Conservation (phyloP, 805 yeast species). For the Sugiyamaella mastotermitis region DNA sequence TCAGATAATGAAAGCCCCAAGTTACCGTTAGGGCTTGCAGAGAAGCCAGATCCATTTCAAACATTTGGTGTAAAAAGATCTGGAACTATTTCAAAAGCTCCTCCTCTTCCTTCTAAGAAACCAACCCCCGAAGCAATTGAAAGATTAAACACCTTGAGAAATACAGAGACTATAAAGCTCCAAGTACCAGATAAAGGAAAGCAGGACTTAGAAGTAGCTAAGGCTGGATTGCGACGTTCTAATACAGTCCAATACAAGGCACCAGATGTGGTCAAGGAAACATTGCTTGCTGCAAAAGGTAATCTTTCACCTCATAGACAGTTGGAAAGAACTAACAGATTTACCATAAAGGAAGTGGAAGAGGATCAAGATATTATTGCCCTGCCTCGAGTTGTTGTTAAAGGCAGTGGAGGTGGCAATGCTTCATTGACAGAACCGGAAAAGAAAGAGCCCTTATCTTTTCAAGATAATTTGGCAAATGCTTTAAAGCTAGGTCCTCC, state of each 20-base stretch:
- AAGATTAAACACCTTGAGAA: constrained; percentile 14
- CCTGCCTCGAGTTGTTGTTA: background rate
- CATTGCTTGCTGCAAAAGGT: constrained; percentile 15
- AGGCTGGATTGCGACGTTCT: constrained; percentile 17
- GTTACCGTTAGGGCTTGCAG: too few species aligned
- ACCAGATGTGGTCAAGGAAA: constrained; percentile 16
- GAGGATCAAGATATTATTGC: too few species aligned
- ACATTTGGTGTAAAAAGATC: too few species aligned
- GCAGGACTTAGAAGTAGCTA: constrained; percentile 17
- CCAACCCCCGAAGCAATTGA: constrained; percentile 8
- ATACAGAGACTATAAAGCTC: constrained; percentile 13
- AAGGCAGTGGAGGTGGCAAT: background rate
- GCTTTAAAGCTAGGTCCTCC: constrained; percentile 14
- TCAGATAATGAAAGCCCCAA: too few species aligned
- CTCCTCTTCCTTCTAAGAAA: constrained; percentile 9
- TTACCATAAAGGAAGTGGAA: too few species aligned
- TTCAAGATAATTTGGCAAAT: constrained; percentile 10
- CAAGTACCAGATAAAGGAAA: constrained; percentile 14
- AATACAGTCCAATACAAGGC: constrained; percentile 18
- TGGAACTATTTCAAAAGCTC: background rate
- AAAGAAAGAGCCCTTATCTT: constrained; percentile 6
- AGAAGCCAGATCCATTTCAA: too few species aligned
- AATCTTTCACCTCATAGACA: constrained; percentile 10
- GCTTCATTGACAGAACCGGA: background rate
- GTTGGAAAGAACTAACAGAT: background rate